A percentile compares a stretch with the other conserved stretches of the same genome.
Evolutionary conservation across 2,329 filamentous ascomycete species (phyloP).

Genomic region (Epicoccum nigrum): DNA sequence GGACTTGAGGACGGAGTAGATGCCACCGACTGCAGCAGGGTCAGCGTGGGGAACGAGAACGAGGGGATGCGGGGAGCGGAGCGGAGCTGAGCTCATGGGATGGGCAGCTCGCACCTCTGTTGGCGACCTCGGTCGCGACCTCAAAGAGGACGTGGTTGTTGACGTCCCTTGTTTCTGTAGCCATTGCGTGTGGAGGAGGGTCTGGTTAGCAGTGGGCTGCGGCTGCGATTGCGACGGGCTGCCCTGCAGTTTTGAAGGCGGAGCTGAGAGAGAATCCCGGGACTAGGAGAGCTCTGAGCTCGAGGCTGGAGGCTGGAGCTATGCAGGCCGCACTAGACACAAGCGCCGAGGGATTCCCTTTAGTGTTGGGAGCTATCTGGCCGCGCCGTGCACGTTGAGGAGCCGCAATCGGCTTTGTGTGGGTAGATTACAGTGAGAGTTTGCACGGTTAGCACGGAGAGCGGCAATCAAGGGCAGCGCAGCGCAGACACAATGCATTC

Average conservation of each 20-base stretch:
- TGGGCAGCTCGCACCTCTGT: conserved; percentile 71
- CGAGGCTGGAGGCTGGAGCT: conserved; percentile 31
- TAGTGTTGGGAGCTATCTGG: conserved; percentile 27
- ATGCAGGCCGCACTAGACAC: conserved; percentile 40
- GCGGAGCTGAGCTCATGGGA: not conserved
- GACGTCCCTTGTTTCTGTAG: conserved; percentile 66
- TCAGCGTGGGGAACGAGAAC: conserved; percentile 20
- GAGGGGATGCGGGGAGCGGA: conserved; percentile 11
- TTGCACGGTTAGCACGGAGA: not conserved
- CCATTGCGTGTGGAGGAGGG: conserved; percentile 32
- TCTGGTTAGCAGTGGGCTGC: no score
- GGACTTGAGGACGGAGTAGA: conserved; percentile 99
- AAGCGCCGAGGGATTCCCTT: conserved; percentile 27
- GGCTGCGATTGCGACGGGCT: conserved; percentile 14
- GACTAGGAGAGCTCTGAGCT: conserved; percentile 20
- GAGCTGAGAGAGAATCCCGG: conserved; percentile 24
- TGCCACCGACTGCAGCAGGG: conserved; percentile 78
- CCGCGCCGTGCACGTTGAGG: conserved; percentile 25
- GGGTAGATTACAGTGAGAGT: conserved; percentile 7
- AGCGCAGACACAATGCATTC: conserved; percentile 12
- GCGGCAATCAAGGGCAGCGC: conserved; percentile 10
- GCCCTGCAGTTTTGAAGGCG: conserved; percentile 18
- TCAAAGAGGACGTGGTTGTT: conserved; percentile 97
- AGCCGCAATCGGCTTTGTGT: conserved; percentile 21
- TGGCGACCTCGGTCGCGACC: conserved; percentile 94